These are phyloP conservation scores for Medicago arabica DNA, from an alignment of 306 rosid species.

Conservation along the genomic window DNA sequence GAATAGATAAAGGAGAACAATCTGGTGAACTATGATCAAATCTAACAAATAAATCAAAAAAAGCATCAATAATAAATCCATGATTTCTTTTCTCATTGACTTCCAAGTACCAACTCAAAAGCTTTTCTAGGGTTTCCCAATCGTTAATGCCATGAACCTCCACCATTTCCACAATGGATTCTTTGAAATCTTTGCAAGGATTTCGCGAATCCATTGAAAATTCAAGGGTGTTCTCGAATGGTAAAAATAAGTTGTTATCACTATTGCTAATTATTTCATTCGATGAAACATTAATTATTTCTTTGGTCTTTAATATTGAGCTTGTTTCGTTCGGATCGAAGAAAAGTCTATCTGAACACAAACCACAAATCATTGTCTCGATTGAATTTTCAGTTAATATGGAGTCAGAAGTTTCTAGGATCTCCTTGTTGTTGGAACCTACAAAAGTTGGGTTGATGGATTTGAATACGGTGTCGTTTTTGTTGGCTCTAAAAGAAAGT, in stretches of 20 bases:
- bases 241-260: neutral
- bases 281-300: neutral
- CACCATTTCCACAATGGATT: conserved; percentile 88
- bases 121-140: conserved; percentile 77
- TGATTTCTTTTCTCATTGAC: conserved; percentile 59
- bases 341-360: conserved; percentile 70
- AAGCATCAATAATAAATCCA: conserved; percentile 63
- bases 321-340: conserved; percentile 66
- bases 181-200: conserved; percentile 71
- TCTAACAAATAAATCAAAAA: conserved; percentile 68
- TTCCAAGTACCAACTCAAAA: conserved; percentile 69
- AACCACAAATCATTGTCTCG: conserved; percentile 60
- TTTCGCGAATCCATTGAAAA: conserved; percentile 61
- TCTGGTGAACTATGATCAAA: neutral
- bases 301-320: conserved; percentile 39
- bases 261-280: neutral
- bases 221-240: conserved; percentile 56
- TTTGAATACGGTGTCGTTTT: conserved; percentile 38
- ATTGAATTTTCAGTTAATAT: conserved; percentile 49
- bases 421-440: conserved; percentile 22
- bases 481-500: conserved; percentile 62
- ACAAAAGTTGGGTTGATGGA: conserved; percentile 53
- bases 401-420: conserved; percentile 32
- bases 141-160: conserved; percentile 63
- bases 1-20: conserved; percentile 52